Conservation (phyloP, 352 stramenopile genomes). For the Pythium coloratum region DNA sequence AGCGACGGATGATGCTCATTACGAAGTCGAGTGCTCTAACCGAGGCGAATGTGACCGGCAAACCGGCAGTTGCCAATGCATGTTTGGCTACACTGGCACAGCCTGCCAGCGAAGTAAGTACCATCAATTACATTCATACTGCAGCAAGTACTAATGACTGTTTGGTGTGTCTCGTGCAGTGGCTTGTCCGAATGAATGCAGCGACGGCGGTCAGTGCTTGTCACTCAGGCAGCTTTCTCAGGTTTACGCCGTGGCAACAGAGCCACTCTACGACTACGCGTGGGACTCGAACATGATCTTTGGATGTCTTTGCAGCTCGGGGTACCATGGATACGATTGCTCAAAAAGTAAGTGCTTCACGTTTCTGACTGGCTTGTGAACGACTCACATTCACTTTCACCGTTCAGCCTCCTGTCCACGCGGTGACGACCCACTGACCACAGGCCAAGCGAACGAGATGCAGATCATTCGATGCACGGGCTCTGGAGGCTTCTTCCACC, state of each 20-base stretch:
- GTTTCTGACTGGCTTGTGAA: background rate
- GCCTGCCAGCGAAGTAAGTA: conserved; percentile 69
- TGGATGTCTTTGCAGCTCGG: conserved; percentile 86
- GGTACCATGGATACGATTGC: conserved; percentile 84
- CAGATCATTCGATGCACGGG: conserved; percentile 82
- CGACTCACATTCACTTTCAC: background rate
- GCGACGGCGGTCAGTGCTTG: conserved; percentile 54
- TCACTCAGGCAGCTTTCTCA: conserved; percentile 63
- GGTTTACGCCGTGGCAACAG: conserved; percentile 41
- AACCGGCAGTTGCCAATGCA: conserved; percentile 55
- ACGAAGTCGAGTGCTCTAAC: conserved; percentile 75
- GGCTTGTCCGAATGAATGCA: conserved; percentile 45
- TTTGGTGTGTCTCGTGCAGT: conserved; percentile 41
- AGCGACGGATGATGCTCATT: conserved; percentile 58
- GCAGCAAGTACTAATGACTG: background rate
- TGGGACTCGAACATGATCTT: conserved; percentile 85
- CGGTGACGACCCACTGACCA: conserved; percentile 88
- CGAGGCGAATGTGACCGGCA: conserved; percentile 61
- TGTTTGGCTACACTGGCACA: conserved; percentile 64
- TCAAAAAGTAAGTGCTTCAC: conserved; percentile 36
- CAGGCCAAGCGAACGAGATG: conserved; percentile 80
- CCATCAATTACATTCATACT: no score
- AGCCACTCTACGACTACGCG: conserved; percentile 46
- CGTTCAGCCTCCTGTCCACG: conserved; percentile 61
- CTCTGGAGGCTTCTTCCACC: conserved; percentile 57